phyloP scores from a whole-genome alignment of 495 filamentous ascomycete genomes.

The Cudoniella acicularis region DNA sequence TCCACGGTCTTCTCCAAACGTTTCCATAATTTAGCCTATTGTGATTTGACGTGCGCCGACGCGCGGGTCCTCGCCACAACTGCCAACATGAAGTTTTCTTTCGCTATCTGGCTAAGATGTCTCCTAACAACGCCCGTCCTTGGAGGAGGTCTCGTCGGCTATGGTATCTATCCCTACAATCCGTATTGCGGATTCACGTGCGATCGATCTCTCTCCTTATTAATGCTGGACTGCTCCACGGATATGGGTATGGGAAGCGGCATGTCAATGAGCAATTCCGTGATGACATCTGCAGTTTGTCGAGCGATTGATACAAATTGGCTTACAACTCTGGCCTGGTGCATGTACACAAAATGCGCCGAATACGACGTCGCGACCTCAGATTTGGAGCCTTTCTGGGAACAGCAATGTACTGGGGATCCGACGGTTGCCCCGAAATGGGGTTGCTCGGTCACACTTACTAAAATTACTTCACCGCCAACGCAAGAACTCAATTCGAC shows the following conservation, averaged over 20 bases:
- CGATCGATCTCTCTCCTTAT: not conserved
- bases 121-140: too few relatives aligned
- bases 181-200: not conserved
- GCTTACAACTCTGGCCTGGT: conserved; percentile 37
- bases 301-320: conserved; percentile 31
- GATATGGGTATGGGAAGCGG: not conserved
- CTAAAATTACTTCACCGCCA: not conserved
- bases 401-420: conserved; percentile 21
- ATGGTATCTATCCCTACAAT: not conserved
- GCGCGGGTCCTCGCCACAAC: too few relatives aligned
- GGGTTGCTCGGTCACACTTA: conserved; percentile 22
- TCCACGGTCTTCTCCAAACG: too few relatives aligned
- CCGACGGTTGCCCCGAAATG: conserved; percentile 22
- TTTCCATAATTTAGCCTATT: too few relatives aligned
- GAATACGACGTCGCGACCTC: conserved; percentile 15
- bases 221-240: not conserved
- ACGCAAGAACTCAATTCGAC: not conserved
- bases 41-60: too few relatives aligned
- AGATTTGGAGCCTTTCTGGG: conserved; percentile 33
- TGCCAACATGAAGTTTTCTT: too few relatives aligned
- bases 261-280: not conserved
- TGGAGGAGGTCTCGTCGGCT: too few relatives aligned
- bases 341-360: conserved; percentile 30
- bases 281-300: conserved; percentile 28
- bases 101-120: too few relatives aligned